phyloP scores from a whole-genome alignment of 495 filamentous ascomycete species.

The Hypoxylon lienhwacheense region DNA sequence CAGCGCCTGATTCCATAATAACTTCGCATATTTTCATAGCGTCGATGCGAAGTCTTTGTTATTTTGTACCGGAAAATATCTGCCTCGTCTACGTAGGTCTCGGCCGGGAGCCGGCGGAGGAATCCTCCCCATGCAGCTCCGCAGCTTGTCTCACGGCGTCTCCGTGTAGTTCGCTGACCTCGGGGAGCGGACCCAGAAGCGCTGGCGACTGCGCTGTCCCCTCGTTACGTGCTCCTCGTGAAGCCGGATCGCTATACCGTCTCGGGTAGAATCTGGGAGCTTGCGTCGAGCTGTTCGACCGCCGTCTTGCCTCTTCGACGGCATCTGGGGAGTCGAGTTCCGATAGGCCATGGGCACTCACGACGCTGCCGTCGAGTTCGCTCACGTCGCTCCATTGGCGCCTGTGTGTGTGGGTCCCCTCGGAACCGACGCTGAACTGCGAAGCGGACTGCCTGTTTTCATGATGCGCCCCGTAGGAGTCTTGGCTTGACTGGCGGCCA shows the following conservation, averaged over 20 bases:
- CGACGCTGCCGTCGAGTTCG: slow-evolving; percentile 43
- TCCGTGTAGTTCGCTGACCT: slow-evolving; percentile 41
- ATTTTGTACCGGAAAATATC: too few species aligned
- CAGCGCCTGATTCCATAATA: too few species aligned
- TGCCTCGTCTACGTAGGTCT: too few species aligned
- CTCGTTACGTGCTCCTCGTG: neutral
- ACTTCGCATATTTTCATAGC: too few species aligned
- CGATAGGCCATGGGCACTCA: slow-evolving; percentile 30
- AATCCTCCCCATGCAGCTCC: neutral
- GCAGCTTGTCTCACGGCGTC: slow-evolving; percentile 24
- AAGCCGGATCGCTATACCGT: slow-evolving; percentile 21
- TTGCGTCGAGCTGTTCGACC: slow-evolving; percentile 22
- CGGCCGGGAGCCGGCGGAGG: neutral
- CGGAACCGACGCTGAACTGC: slow-evolving; percentile 40
- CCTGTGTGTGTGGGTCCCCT: slow-evolving; percentile 34
- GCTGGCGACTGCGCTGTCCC: neutral
- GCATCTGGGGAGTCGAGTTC: slow-evolving; percentile 35
- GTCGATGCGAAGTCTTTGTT: too few species aligned
- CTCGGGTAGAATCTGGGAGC: slow-evolving; percentile 6
- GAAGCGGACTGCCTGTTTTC: slow-evolving; percentile 33
- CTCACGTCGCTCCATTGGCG: slow-evolving; percentile 46
- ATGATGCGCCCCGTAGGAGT: slow-evolving; percentile 34
- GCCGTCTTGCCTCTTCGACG: slow-evolving; percentile 17
- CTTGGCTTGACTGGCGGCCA: slow-evolving; percentile 39
- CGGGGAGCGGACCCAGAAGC: slow-evolving; percentile 38